These are phyloP conservation scores for Talaromyces proteolyticus DNA, from an alignment of 495 filamentous ascomycete genomes.

Conservation along the genomic window DNA sequence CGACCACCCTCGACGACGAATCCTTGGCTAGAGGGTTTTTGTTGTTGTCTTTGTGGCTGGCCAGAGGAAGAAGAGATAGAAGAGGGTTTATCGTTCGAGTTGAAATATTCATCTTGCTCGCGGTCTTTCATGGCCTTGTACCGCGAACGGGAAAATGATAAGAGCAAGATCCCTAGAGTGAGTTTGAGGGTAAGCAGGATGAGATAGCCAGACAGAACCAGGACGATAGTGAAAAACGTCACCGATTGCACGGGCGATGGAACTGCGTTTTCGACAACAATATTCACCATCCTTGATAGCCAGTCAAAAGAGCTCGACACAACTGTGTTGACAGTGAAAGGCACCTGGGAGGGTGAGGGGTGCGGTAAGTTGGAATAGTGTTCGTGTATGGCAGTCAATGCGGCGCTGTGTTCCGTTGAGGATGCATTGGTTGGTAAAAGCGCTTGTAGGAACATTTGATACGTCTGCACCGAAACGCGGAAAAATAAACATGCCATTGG, in stretches of 20 bases:
- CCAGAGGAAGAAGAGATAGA: neutral
- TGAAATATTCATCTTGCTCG: too few relatives aligned
- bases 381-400: constrained; percentile 58
- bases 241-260: constrained; percentile 38
- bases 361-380: constrained; percentile 21
- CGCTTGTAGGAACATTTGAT: constrained; percentile 94
- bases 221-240: constrained; percentile 57
- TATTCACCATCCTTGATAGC: constrained; percentile 29
- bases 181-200: constrained; percentile 75
- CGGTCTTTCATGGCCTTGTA: constrained; percentile 74
- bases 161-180: constrained; percentile 73
- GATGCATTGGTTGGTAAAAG: constrained; percentile 70
- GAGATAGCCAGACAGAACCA: constrained; percentile 74
- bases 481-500: constrained; percentile 94
- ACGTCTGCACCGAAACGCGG: constrained; percentile 88
- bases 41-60: neutral
- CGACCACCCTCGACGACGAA: constrained; percentile 62
- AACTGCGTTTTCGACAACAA: constrained; percentile 36
- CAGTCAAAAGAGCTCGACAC: constrained; percentile 30
- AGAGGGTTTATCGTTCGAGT: constrained; percentile 19
- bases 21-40: constrained; percentile 22
- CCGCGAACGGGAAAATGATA: constrained; percentile 66
- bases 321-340: constrained; percentile 30
- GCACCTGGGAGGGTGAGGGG: constrained; percentile 22
- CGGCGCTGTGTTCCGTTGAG: constrained; percentile 60